These are phyloP conservation scores for Mesembryanthemum crystallinum DNA, from an alignment of 148 eudicot species.

Conservation along the genomic window DNA sequence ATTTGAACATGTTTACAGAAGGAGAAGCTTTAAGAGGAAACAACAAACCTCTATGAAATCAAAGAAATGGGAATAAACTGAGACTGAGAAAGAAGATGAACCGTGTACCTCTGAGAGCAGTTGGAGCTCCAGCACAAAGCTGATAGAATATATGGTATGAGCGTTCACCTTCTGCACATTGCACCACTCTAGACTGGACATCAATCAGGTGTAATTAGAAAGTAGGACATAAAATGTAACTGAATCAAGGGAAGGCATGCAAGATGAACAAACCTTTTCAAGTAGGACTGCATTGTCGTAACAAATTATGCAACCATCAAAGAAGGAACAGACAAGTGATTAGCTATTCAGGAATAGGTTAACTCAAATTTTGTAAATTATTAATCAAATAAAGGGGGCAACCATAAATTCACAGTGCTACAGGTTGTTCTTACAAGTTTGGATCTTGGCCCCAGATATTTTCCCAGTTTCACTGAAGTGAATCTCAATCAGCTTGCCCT, in stretches of 20 bases:
- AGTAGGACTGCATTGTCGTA: conserved; percentile 65
- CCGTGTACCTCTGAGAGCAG: conserved; percentile 60
- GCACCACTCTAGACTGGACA: conserved; percentile 94
- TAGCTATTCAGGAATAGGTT: conserved; percentile 19
- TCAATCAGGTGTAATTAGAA: conserved; percentile 29
- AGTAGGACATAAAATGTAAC: conserved; percentile 17
- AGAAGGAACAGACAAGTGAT: conserved; percentile 1
- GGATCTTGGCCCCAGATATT: conserved; percentile 94
- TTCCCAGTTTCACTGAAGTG: conserved; percentile 97
- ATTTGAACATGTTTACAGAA: neutral
- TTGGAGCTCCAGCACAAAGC: conserved; percentile 93
- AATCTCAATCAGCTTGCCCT: conserved; percentile 99
- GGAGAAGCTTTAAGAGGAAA: neutral
- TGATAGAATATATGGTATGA: conserved; percentile 99
- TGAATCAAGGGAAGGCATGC: conserved; percentile 13
- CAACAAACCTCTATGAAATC: neutral
- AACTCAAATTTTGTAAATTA: neutral
- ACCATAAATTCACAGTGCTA: conserved; percentile 14
- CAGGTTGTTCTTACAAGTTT: conserved; percentile 72
- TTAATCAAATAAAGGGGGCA: neutral
- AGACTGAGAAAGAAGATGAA: conserved; percentile 7
- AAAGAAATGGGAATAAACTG: neutral
- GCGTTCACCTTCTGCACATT: conserved; percentile 92
- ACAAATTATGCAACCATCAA: conserved; percentile 24
- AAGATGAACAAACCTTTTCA: conserved; percentile 67